These are phyloP conservation scores for Hypoxylon crocopeplum DNA, from an alignment of 495 filamentous ascomycete species.

Conservation along the genomic window DNA sequence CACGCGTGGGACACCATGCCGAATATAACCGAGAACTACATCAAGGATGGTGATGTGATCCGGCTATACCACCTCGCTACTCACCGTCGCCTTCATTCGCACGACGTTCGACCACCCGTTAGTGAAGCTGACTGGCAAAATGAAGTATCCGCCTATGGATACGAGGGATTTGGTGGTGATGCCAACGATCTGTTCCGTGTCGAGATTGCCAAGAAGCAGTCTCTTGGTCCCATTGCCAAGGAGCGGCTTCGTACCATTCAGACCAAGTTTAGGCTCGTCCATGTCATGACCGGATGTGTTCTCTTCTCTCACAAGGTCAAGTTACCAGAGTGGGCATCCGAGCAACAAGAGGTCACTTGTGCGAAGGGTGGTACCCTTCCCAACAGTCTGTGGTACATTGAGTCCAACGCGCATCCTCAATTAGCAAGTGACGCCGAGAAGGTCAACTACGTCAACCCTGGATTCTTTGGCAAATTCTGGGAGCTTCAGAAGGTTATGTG, in stretches of 20 bases:
- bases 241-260: slow-evolving; percentile 90
- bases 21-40: slow-evolving; percentile 61
- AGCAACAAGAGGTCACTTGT: slow-evolving; percentile 98
- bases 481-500: slow-evolving; percentile 99
- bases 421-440: slow-evolving; percentile 79
- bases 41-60: slow-evolving; percentile 81
- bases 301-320: slow-evolving; percentile 99
- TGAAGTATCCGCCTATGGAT: slow-evolving; percentile 96
- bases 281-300: slow-evolving; percentile 95
- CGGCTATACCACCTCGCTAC: slow-evolving; percentile 84
- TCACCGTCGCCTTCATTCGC: slow-evolving; percentile 89
- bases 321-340: slow-evolving; percentile 94
- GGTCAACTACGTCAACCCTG: slow-evolving; percentile 93
- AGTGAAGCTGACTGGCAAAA: slow-evolving; percentile 99
- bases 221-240: slow-evolving; percentile 80
- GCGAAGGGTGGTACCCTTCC: slow-evolving; percentile 91
- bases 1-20: slow-evolving; percentile 80
- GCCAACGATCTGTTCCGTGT: slow-evolving; percentile 95
- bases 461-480: slow-evolving; percentile 98
- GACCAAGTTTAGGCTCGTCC: slow-evolving; percentile 93
- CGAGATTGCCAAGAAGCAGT: slow-evolving; percentile 91
- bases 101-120: slow-evolving; percentile 95
- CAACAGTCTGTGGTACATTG: slow-evolving; percentile 96
- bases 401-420: slow-evolving; percentile 82
- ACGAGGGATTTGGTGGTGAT: slow-evolving; percentile 95